Evolutionary conservation across 148 eudicot species (phyloP).

Genomic region (Fagopyrum esculentum): DNA sequence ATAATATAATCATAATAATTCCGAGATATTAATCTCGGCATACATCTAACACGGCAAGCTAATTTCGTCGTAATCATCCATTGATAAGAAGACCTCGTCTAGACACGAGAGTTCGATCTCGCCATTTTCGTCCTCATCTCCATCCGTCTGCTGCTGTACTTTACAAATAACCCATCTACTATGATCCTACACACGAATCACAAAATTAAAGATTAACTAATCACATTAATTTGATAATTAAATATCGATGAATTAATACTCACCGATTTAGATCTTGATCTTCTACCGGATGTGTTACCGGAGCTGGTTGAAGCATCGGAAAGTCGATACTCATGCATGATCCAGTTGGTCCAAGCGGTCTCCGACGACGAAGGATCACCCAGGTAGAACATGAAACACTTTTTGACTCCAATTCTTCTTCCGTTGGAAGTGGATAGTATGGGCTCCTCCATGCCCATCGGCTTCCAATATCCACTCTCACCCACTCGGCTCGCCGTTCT

Average conservation of each 20-base stretch:
- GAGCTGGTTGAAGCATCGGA: conserved; percentile 26
- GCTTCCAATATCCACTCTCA: conserved; percentile 63
- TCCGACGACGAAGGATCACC: conserved; percentile 41
- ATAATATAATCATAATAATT: too few relatives aligned
- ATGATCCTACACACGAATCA: conserved; percentile 36
- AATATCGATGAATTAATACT: neutral
- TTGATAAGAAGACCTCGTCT: too few relatives aligned
- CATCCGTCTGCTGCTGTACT: conserved; percentile 44
- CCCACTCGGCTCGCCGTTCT: conserved; percentile 39
- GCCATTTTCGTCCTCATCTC: conserved; percentile 24
- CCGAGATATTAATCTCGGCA: neutral
- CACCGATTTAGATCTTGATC: neutral
- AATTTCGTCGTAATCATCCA: too few relatives aligned
- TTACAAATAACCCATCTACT: conserved; percentile 79
- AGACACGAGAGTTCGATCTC: too few relatives aligned
- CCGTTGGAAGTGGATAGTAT: conserved; percentile 27
- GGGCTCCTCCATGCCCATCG: conserved; percentile 58
- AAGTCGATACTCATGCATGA: conserved; percentile 82
- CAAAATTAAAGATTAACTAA: neutral
- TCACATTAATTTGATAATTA: neutral
- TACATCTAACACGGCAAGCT: too few relatives aligned
- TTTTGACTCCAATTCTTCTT: conserved; percentile 52
- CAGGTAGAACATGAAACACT: conserved; percentile 40
- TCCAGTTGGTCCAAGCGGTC: conserved; percentile 17
- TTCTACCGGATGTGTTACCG: conserved; percentile 11